Evolutionary conservation across 139 green algal species (phyloP), one percentile per base, ranked within the genome.

Genomic region (Marvania coccoides): DNA sequence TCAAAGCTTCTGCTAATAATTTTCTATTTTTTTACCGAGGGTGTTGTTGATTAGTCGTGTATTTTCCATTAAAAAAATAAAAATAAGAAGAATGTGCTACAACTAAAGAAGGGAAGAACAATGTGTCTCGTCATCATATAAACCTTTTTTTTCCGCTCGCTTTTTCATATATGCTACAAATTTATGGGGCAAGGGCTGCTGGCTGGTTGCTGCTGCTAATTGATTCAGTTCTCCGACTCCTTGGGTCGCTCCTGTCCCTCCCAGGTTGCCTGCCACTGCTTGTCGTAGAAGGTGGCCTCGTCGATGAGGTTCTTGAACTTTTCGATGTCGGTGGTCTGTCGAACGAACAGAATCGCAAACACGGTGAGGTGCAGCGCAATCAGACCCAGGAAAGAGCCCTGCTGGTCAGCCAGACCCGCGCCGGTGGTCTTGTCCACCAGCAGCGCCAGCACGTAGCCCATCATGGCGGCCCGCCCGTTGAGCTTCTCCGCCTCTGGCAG

Each of bases 251-350:
- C 36, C 10, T 81, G 75, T 35, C 79, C 80, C 2, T 88, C 79
- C 89, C 90, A 95, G 6, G 83, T 88, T 8, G 85, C 84, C 15
- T 78, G 75, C 89, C 89, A 96, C 39, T 76, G 81, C 72, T 83
- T 87, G 80, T 96, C 88, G 63, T 97, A 97, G 83, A 96, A 97
- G 24, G 88, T 96, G 5, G 91, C 91, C 80, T 97, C 90, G 39
- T 95, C 84, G 0, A 95, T 38, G 56, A 97, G 71, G 48, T 78
- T 81, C 73, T 90, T 91, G 77, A 81, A 90, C 54, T 89, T 89
- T 54, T 87, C 76, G 31, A 96, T 12, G 51, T 90, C 83, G 30
- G 23, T 45, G 37, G 39, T 82, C 38, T 53, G 70, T 61, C 87
- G 70, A 64, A 95, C 69, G 9, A 93, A 70, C 36, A 96, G 78